Evolutionary conservation across 2,329 filamentous ascomycete genomes (phyloP).

Genomic region (Fusarium chuoi): DNA sequence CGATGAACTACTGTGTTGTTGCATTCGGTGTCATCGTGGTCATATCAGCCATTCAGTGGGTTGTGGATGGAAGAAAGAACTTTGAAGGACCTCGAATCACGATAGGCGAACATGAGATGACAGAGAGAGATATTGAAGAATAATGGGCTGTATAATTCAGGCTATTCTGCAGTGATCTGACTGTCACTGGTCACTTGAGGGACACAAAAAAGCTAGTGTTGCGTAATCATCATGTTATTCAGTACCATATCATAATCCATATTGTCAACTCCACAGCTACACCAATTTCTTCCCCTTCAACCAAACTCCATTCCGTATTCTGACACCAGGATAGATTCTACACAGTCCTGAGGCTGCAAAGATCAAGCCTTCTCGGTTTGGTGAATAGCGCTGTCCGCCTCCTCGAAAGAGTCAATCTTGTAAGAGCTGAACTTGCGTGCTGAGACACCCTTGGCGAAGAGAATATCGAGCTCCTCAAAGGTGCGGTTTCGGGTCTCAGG

Average conservation of each 20-base stretch:
- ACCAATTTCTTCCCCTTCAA: not conserved
- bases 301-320: not conserved
- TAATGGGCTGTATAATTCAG: not conserved
- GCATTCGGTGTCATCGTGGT: conserved; percentile 58
- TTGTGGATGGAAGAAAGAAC: conserved; percentile 59
- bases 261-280: not conserved
- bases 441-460: conserved; percentile 54
- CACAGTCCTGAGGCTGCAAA: rapidly evolving
- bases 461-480: conserved; percentile 63
- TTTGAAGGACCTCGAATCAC: conserved; percentile 40
- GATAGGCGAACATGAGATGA: not conserved
- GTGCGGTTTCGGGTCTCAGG: conserved; percentile 63
- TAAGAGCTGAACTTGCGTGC: conserved; percentile 34
- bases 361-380: not conserved
- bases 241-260: not conserved
- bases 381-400: not conserved
- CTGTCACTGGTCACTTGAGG: rapidly evolving
- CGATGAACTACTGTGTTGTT: conserved; percentile 70
- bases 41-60: conserved; percentile 56
- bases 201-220: not conserved
- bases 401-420: conserved; percentile 12
- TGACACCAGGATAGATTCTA: not conserved
- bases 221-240: not conserved
- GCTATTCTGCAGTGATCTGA: too few relatives aligned
- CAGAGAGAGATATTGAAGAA: not conserved